Conservation (phyloP, 1,139 yeast species). For the Geotrichum histeridarum region DNA sequence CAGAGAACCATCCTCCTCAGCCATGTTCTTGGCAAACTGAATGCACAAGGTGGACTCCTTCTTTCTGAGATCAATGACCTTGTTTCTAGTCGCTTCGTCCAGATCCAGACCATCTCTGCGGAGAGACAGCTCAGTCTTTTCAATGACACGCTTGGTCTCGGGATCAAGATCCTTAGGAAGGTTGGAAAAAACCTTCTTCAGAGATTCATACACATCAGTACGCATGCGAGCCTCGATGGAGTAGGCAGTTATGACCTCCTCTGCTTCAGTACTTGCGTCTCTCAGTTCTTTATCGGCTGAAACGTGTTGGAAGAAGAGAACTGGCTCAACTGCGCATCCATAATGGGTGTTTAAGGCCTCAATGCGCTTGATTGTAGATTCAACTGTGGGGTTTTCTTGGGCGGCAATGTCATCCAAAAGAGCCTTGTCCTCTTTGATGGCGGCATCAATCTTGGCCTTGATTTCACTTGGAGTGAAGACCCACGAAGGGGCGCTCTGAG, state of each 20-base stretch:
- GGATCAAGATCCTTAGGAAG: constrained; percentile 40
- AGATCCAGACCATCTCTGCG: constrained; percentile 65
- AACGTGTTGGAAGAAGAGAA: constrained; percentile 66
- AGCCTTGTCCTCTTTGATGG: constrained; percentile 42
- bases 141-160: constrained; percentile 55
- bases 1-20: constrained; percentile 62
- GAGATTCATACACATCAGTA: constrained; percentile 58
- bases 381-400: constrained; percentile 48
- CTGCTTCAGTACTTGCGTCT: constrained; percentile 65
- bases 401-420: constrained; percentile 55
- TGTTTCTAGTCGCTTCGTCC: constrained; percentile 50
- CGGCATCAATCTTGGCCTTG: constrained; percentile 27
- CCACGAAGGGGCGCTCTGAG: constrained; percentile 59
- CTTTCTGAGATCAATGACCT: constrained; percentile 54
- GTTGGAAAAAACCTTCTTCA: constrained; percentile 46
- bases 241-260: constrained; percentile 51
- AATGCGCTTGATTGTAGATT: constrained; percentile 42
- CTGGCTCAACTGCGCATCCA: constrained; percentile 40
- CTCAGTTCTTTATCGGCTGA: constrained; percentile 57
- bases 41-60: constrained; percentile 54
- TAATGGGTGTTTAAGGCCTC: constrained; percentile 18
- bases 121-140: constrained; percentile 52
- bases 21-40: constrained; percentile 58
- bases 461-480: constrained; percentile 52
- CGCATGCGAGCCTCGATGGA: constrained; percentile 62